A percentile compares a stretch with the other conserved stretches of the same genome.
Evolutionary conservation across 1,284 basidiomycete genomes (phyloP).

Genomic region (Cryptococcus hybrid): DNA sequence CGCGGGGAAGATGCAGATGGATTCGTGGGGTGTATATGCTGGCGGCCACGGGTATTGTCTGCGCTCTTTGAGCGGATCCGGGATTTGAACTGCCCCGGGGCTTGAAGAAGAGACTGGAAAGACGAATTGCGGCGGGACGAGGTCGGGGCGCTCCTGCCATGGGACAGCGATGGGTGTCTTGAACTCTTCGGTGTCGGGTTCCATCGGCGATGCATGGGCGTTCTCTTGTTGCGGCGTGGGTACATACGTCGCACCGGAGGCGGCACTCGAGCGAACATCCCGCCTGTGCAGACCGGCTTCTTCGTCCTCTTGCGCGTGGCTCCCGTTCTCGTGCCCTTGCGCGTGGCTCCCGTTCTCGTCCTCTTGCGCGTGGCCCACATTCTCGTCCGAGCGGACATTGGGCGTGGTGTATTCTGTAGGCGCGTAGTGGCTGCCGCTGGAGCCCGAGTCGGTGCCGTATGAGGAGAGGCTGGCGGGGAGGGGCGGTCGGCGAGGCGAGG

Average conservation of each 20-base stretch:
- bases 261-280: conserved; percentile 14
- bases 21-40: conserved; percentile 8
- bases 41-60: not conserved
- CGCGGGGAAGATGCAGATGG: not conserved
- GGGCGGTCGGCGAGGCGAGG: not conserved
- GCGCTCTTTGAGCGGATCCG: not conserved
- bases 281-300: not conserved
- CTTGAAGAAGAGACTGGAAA: not conserved
- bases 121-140: conserved; percentile 3
- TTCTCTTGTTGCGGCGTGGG: not conserved
- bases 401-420: conserved; percentile 1
- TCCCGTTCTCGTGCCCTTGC: not conserved
- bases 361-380: too few relatives aligned
- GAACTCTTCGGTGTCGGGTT: conserved; percentile 1
- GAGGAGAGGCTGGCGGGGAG: not conserved
- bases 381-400: not conserved
- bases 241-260: conserved; percentile 15
- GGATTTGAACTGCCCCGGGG: not conserved
- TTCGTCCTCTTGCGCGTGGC: not conserved
- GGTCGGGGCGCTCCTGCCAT: conserved; percentile 13
- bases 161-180: conserved; percentile 17
- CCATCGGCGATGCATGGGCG: not conserved
- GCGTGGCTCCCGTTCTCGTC: too few relatives aligned
- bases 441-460: not conserved
- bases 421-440: conserved; percentile 11